These are phyloP conservation scores for Primulina tabacum DNA, from an alignment of 257 asterid species.

Conservation along the genomic window DNA sequence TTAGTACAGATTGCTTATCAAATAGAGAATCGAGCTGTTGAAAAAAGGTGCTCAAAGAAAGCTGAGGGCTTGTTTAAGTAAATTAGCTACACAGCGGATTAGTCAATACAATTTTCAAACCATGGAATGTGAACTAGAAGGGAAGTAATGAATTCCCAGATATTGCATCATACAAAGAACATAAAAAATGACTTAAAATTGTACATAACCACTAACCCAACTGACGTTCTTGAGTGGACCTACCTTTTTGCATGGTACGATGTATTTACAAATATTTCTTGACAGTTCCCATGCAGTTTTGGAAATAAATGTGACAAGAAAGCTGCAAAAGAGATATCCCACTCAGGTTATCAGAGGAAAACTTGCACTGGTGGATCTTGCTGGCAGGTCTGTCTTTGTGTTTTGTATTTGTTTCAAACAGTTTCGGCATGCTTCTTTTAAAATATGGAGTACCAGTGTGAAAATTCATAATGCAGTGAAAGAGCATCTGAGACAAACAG, in stretches of 20 bases:
- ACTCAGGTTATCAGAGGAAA: slow-evolving; percentile 84
- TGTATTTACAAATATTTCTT: slow-evolving; percentile 17
- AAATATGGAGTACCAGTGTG: slow-evolving; percentile 14
- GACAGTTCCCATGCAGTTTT: slow-evolving; percentile 93
- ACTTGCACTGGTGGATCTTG: slow-evolving; percentile 95
- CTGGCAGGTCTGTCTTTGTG: slow-evolving; percentile 72
- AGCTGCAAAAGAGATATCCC: slow-evolving; percentile 59
- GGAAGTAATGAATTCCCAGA: neutral
- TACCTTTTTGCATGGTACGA: slow-evolving; percentile 24
- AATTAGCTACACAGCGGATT: too few species aligned
- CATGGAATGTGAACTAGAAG: neutral
- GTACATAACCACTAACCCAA: neutral
- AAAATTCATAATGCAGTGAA: slow-evolving; percentile 59
- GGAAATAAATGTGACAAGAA: slow-evolving; percentile 79
- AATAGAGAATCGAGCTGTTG: neutral
- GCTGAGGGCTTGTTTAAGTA: neutral
- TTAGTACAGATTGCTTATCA: neutral
- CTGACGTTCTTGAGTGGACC: slow-evolving; percentile 21
- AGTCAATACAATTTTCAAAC: too few species aligned
- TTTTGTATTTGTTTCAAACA: slow-evolving; percentile 23
- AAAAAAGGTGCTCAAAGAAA: too few species aligned
- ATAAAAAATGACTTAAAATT: neutral
- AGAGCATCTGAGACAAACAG: slow-evolving; percentile 94
- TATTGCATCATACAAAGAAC: neutral
- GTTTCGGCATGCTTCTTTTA: slow-evolving; percentile 18